Conservation (phyloP, 192 early-diverging fungal genomes). For the Allomyces macrogynus region DNA sequence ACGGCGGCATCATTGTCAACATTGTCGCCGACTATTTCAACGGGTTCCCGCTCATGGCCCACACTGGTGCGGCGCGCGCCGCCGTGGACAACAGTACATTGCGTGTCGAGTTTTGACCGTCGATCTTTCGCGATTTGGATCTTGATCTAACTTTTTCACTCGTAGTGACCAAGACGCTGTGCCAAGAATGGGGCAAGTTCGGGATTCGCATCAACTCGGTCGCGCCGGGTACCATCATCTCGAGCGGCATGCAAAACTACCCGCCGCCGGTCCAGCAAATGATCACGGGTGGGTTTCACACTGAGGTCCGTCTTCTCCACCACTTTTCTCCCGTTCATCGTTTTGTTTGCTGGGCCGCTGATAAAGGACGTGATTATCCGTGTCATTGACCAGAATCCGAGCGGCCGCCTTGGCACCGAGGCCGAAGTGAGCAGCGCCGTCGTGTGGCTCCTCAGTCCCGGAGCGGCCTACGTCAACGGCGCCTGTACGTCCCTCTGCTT, state of each 20-base stretch:
- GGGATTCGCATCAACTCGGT: slow-evolving; percentile 31
- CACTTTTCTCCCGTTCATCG: background rate
- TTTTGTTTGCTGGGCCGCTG: background rate
- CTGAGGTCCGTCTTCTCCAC: background rate
- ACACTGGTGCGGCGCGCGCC: slow-evolving; percentile 25
- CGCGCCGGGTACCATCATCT: slow-evolving; percentile 27
- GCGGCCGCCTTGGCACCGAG: slow-evolving; percentile 26
- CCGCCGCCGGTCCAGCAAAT: slow-evolving; percentile 17
- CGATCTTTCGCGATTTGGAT: no score
- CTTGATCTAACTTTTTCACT: no score
- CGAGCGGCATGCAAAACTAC: slow-evolving; percentile 27
- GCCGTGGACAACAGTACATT: slow-evolving; percentile 20
- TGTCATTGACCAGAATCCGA: slow-evolving; percentile 12
- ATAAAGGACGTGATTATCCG: background rate
- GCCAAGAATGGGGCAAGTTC: slow-evolving; percentile 23
- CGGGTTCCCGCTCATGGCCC: slow-evolving; percentile 18
- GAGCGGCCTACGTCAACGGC: slow-evolving; percentile 22
- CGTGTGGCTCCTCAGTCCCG: slow-evolving; percentile 25
- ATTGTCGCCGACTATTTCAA: slow-evolving; percentile 25
- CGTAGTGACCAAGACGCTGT: slow-evolving; percentile 20
- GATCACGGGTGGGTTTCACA: slow-evolving; percentile 5
- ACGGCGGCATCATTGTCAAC: slow-evolving; percentile 21
- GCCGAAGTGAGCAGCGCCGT: slow-evolving; percentile 26
- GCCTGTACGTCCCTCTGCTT: background rate
- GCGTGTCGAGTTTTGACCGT: no score